Evolutionary conservation across 1,139 yeast species (phyloP), one percentile per base, ranked within the genome.

Genomic region (Meyerozyma athensensis): DNA sequence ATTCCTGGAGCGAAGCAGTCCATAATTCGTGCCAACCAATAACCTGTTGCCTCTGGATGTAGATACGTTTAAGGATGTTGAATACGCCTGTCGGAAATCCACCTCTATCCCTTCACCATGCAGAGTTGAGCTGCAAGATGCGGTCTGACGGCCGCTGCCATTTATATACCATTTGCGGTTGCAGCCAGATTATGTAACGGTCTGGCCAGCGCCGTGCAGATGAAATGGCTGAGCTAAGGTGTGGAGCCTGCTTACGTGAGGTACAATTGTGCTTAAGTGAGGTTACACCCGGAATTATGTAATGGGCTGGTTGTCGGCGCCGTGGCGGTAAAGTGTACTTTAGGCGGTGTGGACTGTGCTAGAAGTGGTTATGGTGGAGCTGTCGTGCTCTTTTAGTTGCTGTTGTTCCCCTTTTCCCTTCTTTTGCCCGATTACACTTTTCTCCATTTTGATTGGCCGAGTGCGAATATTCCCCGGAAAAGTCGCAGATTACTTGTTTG

Each of bases 381-480:
- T n/a, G n/a, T n/a, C n/a, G n/a, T n/a, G n/a, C 22, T 19, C 22
- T 19, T 8, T 8, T 8, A 7, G 8, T 19, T 8, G 6, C 22
- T 19, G 22, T 19, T 19, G 22, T 19, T 6, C 22, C 8, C 22
- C 22, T n/a, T n/a, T n/a, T n/a, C n/a, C n/a, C n/a, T n/a, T n/a
- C n/a, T n/a, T n/a, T n/a, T n/a, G n/a, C n/a, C 26, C 10, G 26
- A 22, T 22, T 22, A 22, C 26, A 22, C 12, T n/a, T n/a, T 22
- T 22, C 13, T 9, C 13, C 26, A 7, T 9, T 22, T 10, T 26
- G 30, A 26, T 26, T 26, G 30, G 30, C 14, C 30, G 18, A 8
- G 30, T 14, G 30, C 30, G 30, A 26, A 26, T 16, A 13, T 26
- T 26, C 18, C 30, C 30, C 18, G 30, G 30, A 16, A 26, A n/a